Evolutionary conservation across 2,329 filamentous ascomycete genomes (phyloP), one percentile per base, ranked within the genome.

Genomic region (Aspergillus felis): DNA sequence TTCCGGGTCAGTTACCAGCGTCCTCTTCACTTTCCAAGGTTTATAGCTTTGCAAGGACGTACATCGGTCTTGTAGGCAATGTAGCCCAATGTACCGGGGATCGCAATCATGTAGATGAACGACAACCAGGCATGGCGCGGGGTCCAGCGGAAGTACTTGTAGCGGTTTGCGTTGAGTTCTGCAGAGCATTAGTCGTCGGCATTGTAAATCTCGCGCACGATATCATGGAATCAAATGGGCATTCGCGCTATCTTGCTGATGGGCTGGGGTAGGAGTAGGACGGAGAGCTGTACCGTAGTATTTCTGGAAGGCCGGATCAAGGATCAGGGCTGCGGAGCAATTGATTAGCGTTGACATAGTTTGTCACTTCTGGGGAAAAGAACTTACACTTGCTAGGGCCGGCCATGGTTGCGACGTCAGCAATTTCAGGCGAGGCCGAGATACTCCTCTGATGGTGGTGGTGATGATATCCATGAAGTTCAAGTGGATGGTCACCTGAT

Each of bases 101-200:
- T 84, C 54, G 87, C 79, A 35, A 87, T 79, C 57, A 89, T 83
- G 76, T 93, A 97, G 63, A 88, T 81, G 72, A 97, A 85, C 4
- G 88, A 87, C 69, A 97, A 76, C 79, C 85, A 86, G 29, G 91
- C 91, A 49, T 91, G 96, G 70, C 89, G 84, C 53, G 86, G 84
- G 38, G 89, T 97, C 91, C 91, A 97, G 76, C 91, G 85, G 84
- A 97, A 99, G 84, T 91, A 96, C 79, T 91, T 91, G 84, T 92
- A 88, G 65, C 94, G 89, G 81, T 90, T 91, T 70, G 84, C 81
- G 70, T 84, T 85, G 86, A 97, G 90, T 74, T 89, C 92, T 96
- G 52, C 55, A 41, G 58, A 64, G 56, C 46, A 49, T 50, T 57
- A 42, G 50, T 42, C 14, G 4, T 42, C 25, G 42, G 10, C 3